Conservation (phyloP, 208 protist genomes). For the Plasmodiophora brassicae region DNA sequence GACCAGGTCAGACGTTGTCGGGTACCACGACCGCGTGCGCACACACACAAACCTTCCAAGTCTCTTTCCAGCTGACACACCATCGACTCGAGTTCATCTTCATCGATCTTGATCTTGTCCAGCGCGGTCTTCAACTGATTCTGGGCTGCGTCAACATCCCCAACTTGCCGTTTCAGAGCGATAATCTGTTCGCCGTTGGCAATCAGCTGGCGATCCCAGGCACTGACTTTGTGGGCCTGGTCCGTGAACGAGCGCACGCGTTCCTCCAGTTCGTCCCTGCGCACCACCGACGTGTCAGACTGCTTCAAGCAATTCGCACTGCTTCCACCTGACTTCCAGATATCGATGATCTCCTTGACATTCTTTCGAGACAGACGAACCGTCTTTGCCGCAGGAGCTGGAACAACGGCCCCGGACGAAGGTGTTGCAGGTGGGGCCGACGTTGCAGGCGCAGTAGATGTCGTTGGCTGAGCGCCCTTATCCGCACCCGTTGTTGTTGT, state of each 20-base stretch:
- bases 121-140: slow-evolving; percentile 11
- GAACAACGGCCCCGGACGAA: neutral
- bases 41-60: neutral
- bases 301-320: neutral
- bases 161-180: neutral
- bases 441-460: neutral
- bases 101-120: slow-evolving; percentile 31
- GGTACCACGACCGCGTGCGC: neutral
- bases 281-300: neutral
- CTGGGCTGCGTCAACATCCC: neutral
- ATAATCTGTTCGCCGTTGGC: slow-evolving; percentile 16
- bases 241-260: slow-evolving; percentile 1
- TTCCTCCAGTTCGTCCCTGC: no score
- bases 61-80: neutral
- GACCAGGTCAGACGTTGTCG: neutral
- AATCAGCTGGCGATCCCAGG: slow-evolving; percentile 10
- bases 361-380: neutral
- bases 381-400: neutral
- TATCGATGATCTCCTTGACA: slow-evolving; percentile 26
- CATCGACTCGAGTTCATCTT: slow-evolving; percentile 20
- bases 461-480: neutral
- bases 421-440: neutral
- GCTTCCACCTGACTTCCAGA: neutral
- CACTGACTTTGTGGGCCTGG: neutral
- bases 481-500: neutral